Percentiles rank a stretch among this genome's conserved stretches.
phyloP scores from a whole-genome alignment of 495 filamentous ascomycete genomes.

The Neurospora sp. region DNA sequence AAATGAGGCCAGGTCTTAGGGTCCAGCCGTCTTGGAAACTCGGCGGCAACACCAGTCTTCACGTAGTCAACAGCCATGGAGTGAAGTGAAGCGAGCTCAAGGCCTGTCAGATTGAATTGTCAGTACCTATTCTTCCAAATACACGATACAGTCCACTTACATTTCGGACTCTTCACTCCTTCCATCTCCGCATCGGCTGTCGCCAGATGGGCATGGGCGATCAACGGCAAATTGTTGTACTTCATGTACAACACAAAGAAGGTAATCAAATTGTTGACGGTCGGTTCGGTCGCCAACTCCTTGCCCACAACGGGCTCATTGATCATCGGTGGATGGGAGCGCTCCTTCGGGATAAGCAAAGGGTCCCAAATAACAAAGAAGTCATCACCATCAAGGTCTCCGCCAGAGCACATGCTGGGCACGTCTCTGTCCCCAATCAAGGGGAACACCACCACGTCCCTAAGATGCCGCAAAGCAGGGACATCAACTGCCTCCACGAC shows the following conservation, averaged over 20 bases:
- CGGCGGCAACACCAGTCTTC: slow-evolving; percentile 73
- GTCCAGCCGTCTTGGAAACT: slow-evolving; percentile 50
- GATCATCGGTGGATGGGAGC: slow-evolving; percentile 66
- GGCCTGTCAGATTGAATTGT: slow-evolving; percentile 20
- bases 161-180: slow-evolving; percentile 60
- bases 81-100: slow-evolving; percentile 70
- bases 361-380: slow-evolving; percentile 90
- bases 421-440: slow-evolving; percentile 75
- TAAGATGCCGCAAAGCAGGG: slow-evolving; percentile 59
- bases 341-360: slow-evolving; percentile 57
- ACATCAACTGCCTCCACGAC: slow-evolving; percentile 78
- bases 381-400: slow-evolving; percentile 93
- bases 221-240: slow-evolving; percentile 67
- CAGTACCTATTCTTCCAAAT: slow-evolving; percentile 7
- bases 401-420: slow-evolving; percentile 89
- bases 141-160: slow-evolving; percentile 18
- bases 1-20: slow-evolving; percentile 73
- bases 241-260: slow-evolving; percentile 96
- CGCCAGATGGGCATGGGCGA: slow-evolving; percentile 78
- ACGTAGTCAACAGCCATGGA: slow-evolving; percentile 89
- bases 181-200: slow-evolving; percentile 52
- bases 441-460: slow-evolving; percentile 80
- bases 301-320: not conserved
- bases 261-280: slow-evolving; percentile 55
- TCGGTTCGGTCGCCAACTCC: slow-evolving; percentile 40